Conservation (phyloP, 139 green algal species). For the Chlorella sp. region DNA sequence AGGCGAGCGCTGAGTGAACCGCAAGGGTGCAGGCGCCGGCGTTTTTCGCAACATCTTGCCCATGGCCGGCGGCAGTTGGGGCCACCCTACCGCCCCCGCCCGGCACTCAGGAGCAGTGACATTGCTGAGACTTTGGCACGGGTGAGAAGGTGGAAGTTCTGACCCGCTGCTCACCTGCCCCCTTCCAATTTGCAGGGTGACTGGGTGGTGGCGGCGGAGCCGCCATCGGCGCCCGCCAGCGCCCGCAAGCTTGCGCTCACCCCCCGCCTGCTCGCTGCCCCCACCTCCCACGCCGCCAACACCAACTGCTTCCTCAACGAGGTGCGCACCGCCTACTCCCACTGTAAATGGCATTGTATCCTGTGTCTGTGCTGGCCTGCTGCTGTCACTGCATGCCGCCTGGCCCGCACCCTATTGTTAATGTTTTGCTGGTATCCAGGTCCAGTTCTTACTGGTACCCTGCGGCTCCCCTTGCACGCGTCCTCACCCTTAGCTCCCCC, state of each 20-base stretch:
- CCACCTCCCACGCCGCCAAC: conserved; percentile 18
- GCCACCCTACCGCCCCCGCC: background rate
- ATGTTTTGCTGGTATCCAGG: too few relatives aligned
- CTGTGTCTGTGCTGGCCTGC: too few relatives aligned
- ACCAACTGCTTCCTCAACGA: conserved; percentile 84
- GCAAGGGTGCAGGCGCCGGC: too few relatives aligned
- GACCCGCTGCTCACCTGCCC: too few relatives aligned
- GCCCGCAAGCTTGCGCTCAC: background rate
- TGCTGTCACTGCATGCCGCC: background rate
- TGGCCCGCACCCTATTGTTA: too few relatives aligned
- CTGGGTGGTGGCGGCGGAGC: background rate
- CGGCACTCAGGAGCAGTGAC: background rate
- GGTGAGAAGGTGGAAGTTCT: too few relatives aligned
- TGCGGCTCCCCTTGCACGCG: too few relatives aligned
- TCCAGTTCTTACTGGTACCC: too few relatives aligned
- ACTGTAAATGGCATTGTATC: background rate
- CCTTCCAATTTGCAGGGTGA: background rate
- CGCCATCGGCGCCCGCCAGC: background rate
- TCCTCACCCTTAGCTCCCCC: background rate
- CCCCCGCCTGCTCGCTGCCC: background rate
- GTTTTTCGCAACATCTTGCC: background rate
- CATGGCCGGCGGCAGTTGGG: background rate
- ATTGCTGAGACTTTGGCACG: background rate
- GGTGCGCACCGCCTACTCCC: conserved; percentile 36
- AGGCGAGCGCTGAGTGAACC: background rate